Evolutionary conservation across 441 rosid species (phyloP).

Genomic region (Arabidopsis hybrid): DNA sequence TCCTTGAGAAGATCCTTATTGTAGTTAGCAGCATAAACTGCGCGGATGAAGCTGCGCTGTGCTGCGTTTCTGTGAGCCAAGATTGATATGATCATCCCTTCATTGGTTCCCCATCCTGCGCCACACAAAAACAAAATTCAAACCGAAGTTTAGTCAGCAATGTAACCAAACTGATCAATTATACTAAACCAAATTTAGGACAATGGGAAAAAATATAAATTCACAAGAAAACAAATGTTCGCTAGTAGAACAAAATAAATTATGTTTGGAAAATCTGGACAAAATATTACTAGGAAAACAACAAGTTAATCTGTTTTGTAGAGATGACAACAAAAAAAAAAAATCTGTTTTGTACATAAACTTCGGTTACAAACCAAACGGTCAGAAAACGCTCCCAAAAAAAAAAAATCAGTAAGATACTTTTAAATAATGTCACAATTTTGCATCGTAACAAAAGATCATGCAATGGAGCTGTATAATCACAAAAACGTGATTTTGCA

Average conservation of each 20-base stretch:
- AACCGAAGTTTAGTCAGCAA: not conserved
- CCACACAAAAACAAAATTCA: not conserved
- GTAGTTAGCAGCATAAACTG: constrained; percentile 63
- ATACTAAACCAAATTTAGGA: not conserved
- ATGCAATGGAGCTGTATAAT: not conserved
- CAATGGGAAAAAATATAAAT: not conserved
- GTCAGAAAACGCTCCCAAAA: not conserved
- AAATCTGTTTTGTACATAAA: too few species aligned
- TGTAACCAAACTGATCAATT: constrained; percentile 12
- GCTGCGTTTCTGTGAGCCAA: constrained; percentile 79
- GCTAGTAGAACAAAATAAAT: not conserved
- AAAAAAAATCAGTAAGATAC: not conserved
- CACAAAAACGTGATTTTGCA: not conserved
- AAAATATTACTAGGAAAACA: not conserved
- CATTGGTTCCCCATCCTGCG: constrained; percentile 95
- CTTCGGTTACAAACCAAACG: constrained; percentile 32
- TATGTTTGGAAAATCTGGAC: not conserved
- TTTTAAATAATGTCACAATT: not conserved
- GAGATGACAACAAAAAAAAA: too few species aligned
- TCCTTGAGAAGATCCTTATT: constrained; percentile 79
- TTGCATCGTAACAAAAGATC: not conserved
- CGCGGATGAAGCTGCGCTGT: constrained; percentile 66
- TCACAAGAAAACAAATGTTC: not conserved
- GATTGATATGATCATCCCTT: constrained; percentile 71
- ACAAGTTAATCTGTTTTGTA: not conserved